phyloP scores from a whole-genome alignment of 2,329 filamentous ascomycete species.

The Beauveria scarabaeidicola region DNA sequence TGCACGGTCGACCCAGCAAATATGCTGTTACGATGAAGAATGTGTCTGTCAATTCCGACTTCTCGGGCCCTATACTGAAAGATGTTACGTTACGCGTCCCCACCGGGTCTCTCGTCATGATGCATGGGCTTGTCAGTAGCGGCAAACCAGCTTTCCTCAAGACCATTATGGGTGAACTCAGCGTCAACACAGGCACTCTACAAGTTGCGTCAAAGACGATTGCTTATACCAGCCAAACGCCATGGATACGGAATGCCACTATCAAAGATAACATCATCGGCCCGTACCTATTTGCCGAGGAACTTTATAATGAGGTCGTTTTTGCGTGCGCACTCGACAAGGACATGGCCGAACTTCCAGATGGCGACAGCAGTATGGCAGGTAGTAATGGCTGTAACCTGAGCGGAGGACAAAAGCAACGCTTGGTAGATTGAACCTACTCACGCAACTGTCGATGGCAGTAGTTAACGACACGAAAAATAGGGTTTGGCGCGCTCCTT shows the following conservation, averaged over 20 bases:
- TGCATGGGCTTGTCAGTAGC: neutral
- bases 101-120: neutral
- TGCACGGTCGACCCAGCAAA: too few species aligned
- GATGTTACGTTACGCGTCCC: neutral
- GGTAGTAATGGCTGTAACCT: neutral
- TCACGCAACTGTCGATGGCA: neutral
- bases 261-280: neutral
- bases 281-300: neutral
- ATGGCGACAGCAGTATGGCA: neutral
- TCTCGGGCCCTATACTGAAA: neutral
- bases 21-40: neutral
- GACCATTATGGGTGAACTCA: neutral
- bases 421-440: neutral
- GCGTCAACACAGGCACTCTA: neutral
- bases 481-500: conserved; percentile 1
- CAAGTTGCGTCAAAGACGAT: neutral
- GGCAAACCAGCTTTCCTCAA: neutral
- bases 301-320: neutral
- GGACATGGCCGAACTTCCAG: neutral
- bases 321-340: neutral
- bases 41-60: neutral
- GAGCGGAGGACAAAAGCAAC: conserved; percentile 2
- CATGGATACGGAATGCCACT: neutral
- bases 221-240: neutral
- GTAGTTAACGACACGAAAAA: neutral